Conservation (phyloP, 73 alveolate genomes). For the Loxodes magnus region DNA sequence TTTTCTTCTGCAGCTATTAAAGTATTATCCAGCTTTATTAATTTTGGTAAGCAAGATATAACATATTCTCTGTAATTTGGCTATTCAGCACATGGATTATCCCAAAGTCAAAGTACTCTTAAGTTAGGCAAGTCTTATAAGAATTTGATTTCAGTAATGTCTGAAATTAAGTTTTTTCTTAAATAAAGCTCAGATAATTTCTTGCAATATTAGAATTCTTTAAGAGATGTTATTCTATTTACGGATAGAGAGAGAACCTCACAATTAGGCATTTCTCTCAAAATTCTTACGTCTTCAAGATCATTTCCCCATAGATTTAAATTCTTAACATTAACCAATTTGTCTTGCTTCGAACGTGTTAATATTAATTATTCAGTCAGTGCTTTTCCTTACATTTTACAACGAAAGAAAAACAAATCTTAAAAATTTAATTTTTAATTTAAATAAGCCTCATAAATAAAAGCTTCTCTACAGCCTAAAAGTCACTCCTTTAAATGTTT, state of each 20-base stretch:
- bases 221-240: slow-evolving; percentile 72
- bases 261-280: slow-evolving; percentile 79
- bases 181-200: slow-evolving; percentile 82
- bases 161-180: slow-evolving; percentile 75
- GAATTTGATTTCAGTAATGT: slow-evolving; percentile 69
- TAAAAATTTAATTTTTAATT: too few species aligned
- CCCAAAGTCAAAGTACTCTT: slow-evolving; percentile 91
- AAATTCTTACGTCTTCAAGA: slow-evolving; percentile 71
- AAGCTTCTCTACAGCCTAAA: too few species aligned
- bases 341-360: slow-evolving; percentile 51
- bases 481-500: too few species aligned
- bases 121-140: slow-evolving; percentile 46
- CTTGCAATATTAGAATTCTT: slow-evolving; percentile 50
- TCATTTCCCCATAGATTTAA: slow-evolving; percentile 88
- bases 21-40: slow-evolving; percentile 75
- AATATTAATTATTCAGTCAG: slow-evolving; percentile 31
- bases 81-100: slow-evolving; percentile 82
- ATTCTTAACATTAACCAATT: slow-evolving; percentile 55
- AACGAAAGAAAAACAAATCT: too few species aligned
- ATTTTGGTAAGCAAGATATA: slow-evolving; percentile 69
- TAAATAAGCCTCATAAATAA: too few species aligned
- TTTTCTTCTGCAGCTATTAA: slow-evolving; percentile 66
- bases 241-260: slow-evolving; percentile 84
- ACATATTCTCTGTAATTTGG: slow-evolving; percentile 78
- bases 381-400: too few species aligned